Base-by-base conservation (phyloP, 768 basidiomycete genomes). In the Pholiota conissans region DNA sequence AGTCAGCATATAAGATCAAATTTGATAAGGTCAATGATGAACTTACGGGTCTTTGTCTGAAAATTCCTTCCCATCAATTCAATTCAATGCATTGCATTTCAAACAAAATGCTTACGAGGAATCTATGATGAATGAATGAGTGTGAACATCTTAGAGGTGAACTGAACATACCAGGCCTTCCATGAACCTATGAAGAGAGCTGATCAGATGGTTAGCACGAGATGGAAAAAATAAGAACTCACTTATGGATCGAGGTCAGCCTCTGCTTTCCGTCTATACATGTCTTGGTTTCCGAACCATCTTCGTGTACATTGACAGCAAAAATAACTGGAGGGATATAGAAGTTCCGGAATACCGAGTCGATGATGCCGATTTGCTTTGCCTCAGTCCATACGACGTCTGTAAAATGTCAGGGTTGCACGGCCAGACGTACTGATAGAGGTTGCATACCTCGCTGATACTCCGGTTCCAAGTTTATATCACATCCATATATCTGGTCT, bases 211-310 rank as follows among this genome's bases (percentile, higher is more conserved):
- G 16, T 24, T 3, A 34, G 34, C 29, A 56, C 22, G 28, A 28
- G 49, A 48, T 6, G 30, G 5, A 39, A 2, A 39, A 28, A 24
- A 22, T 49, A 22, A 20, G 26, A 29, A 71, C 84, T 14, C 61
- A 88, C 89, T 81, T 75, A 46, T 84, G 77, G 47, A 93, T 86
- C 0, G 89, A 90, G 0, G 89, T 91, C 47, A 91, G 68, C 24
- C 91, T 74, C 67, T 93, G 91, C 65, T 93, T 93, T 16, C 91
- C 91, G 63, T 91, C 90, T 7, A 90, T 89, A 63, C 88, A 90
- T 0, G 83, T 84, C 62, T 83, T 83, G 3, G 73, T 77, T 64
- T 90, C 89, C 0, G 80, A 72, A 0, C 90, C 90, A 63, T 91
- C 89, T 0, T 85, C 81, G 30, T 69, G 64, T 2, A 74, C 68